Base-by-base conservation (phyloP, 805 yeast species). In the Barnettozyma vustinii region DNA sequence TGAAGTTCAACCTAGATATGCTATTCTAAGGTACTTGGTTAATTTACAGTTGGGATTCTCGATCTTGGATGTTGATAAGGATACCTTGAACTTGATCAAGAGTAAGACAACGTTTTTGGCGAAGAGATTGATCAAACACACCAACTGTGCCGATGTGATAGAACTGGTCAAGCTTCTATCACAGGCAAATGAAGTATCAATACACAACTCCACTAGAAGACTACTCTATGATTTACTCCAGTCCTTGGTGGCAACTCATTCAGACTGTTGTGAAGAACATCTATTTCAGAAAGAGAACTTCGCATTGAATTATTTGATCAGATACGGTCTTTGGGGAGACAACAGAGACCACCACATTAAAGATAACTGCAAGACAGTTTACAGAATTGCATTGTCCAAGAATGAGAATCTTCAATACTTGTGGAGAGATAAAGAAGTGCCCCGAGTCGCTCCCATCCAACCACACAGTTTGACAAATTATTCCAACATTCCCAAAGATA, bases 161-260 rank as follows among this genome's bases (percentile, higher is more conserved):
- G 63, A 59, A 1, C 48, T 68, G 9, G 51, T 72, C 4, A 71
- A 73, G 2, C 60, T 71, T 50, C 43, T 73, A n/a, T 53, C 60
- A 7, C 66, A 69, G 45, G 72, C 71, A 2, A 61, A 69, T 13
- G 64, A 61, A 15, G 48, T 59, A 10, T 49, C 67, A 6, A 59
- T 37, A 3, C 32, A 7, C 2, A 19, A 20, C 26, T 21, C 21
- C 15, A 13, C 46, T 57, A 19, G 40, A 48, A 10, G 44, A 43
- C 2, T 47, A 42, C 39, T 47, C 25, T 43, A 37, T 16, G 50
- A 43, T 15, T 19, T 39, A 10, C 33, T 43, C 6, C 27, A 37
- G 7, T 20, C 37, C 9, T 19, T 47, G 15, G 20, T 47, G 1
- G 21, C 27, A n/a, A 16, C 21, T 35, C 50, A 47, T 43, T 16